Percentiles rank a stretch among this genome's conserved stretches.
These are phyloP conservation scores for Barnettozyma sucrosica DNA, from an alignment of 805 yeast species.

Conservation along the genomic window DNA sequence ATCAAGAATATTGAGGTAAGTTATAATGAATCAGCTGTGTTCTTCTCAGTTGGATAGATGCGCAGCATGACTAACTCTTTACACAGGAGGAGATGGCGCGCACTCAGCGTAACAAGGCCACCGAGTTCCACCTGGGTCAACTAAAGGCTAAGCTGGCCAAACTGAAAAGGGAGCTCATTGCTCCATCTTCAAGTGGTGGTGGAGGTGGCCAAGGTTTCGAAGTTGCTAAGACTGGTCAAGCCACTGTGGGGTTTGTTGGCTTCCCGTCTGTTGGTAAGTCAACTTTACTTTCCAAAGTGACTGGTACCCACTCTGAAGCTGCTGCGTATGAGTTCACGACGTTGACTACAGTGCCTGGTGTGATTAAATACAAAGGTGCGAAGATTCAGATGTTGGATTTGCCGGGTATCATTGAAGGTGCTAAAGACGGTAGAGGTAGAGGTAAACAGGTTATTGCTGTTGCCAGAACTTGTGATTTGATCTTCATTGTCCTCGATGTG, in stretches of 20 bases:
- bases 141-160: slow-evolving; percentile 95
- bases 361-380: slow-evolving; percentile 93
- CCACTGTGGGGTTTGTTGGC: slow-evolving; percentile 95
- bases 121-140: slow-evolving; percentile 96
- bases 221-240: slow-evolving; percentile 98
- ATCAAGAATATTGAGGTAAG: slow-evolving; percentile 14
- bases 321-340: slow-evolving; percentile 98
- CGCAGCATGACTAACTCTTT: background rate
- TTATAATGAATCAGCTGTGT: background rate
- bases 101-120: slow-evolving; percentile 97
- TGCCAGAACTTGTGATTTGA: slow-evolving; percentile 93
- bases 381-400: slow-evolving; percentile 93
- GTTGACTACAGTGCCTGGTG: slow-evolving; percentile 95
- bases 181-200: slow-evolving; percentile 75
- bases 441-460: slow-evolving; percentile 98
- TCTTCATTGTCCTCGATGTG: slow-evolving; percentile 92
- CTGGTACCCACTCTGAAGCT: slow-evolving; percentile 97
- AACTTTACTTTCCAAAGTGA: slow-evolving; percentile 77
- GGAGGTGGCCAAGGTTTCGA: slow-evolving; percentile 94
- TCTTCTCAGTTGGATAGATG: background rate
- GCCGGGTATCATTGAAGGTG: slow-evolving; percentile 89
- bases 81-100: slow-evolving; percentile 93
- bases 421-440: slow-evolving; percentile 87
- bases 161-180: slow-evolving; percentile 83
- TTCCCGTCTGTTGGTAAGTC: slow-evolving; percentile 91